Percentiles rank a stretch among this genome's conserved stretches.
Evolutionary conservation across 768 basidiomycete genomes (phyloP).

Genomic region (Phanerochaete carnosa): DNA sequence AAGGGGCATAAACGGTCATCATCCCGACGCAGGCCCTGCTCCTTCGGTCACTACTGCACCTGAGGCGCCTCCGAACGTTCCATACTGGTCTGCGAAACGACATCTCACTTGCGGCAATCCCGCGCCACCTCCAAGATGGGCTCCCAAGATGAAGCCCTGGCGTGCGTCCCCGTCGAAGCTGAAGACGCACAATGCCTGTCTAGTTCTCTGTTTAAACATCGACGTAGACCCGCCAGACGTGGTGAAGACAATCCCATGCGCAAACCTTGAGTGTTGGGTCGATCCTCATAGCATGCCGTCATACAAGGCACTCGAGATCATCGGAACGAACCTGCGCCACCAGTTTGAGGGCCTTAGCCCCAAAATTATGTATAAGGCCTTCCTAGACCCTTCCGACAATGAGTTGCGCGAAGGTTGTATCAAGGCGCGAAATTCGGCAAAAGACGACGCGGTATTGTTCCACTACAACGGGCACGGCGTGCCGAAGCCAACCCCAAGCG

Average conservation of each 20-base stretch:
- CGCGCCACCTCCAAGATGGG: slow-evolving; percentile 63
- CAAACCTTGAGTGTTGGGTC: slow-evolving; percentile 95
- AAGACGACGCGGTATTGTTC: slow-evolving; percentile 91
- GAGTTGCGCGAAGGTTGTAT: slow-evolving; percentile 87
- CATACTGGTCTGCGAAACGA: slow-evolving; percentile 85
- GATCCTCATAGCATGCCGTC: slow-evolving; percentile 92
- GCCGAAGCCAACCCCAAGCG: slow-evolving; percentile 47
- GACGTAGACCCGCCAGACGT: slow-evolving; percentile 97
- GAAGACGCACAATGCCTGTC: slow-evolving; percentile 85
- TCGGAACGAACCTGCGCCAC: slow-evolving; percentile 88
- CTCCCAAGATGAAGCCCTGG: slow-evolving; percentile 71
- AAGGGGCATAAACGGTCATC: slow-evolving; percentile 19
- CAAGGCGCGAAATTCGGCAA: slow-evolving; percentile 80
- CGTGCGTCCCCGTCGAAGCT: slow-evolving; percentile 80
- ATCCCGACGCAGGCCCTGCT: slow-evolving; percentile 22
- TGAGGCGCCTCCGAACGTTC: slow-evolving; percentile 57
- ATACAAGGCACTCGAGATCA: slow-evolving; percentile 90
- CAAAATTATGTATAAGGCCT: slow-evolving; percentile 92
- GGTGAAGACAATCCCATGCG: slow-evolving; percentile 95
- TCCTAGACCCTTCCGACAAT: slow-evolving; percentile 92
- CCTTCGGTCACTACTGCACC: slow-evolving; percentile 29
- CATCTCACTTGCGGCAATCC: slow-evolving; percentile 91
- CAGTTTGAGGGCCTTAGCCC: slow-evolving; percentile 96
- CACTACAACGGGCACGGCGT: slow-evolving; percentile 99
- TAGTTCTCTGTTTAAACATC: slow-evolving; percentile 93